Conservation (phyloP, 371 early-diverging fungal genomes). For the Cladochytrium tenue region DNA sequence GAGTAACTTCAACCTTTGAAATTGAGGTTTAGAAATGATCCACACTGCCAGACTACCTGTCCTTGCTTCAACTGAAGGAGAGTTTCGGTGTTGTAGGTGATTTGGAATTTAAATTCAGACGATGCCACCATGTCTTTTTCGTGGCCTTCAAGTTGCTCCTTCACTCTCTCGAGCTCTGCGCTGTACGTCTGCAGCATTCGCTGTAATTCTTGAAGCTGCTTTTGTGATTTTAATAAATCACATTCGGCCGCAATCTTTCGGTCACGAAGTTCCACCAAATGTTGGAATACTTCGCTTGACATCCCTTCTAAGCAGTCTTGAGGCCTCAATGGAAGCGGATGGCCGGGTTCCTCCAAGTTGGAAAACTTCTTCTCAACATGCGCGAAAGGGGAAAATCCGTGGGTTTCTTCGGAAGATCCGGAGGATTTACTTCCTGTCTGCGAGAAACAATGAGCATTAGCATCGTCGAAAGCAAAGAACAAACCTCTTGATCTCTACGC, state of each 20-base stretch:
- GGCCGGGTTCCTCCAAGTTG: too few relatives aligned
- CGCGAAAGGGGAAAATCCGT: too few relatives aligned
- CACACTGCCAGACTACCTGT: conserved; percentile 36
- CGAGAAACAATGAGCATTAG: too few relatives aligned
- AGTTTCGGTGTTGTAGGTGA: conserved; percentile 47
- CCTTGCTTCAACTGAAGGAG: conserved; percentile 59
- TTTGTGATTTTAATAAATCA: conserved; percentile 25
- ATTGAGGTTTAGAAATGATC: too few relatives aligned
- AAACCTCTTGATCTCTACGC: conserved; percentile 32
- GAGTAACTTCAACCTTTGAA: conserved; percentile 59
- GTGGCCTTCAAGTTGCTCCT: conserved; percentile 39
- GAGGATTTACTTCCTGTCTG: too few relatives aligned
- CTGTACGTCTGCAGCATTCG: conserved; percentile 34
- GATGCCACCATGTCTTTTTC: conserved; percentile 37
- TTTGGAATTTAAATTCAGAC: conserved; percentile 42
- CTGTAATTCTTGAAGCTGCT: conserved; percentile 38
- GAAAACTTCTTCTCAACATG: too few relatives aligned
- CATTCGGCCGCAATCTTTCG: conserved; percentile 43
- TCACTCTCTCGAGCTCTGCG: conserved; percentile 42
- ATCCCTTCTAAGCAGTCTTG: conserved; percentile 49
- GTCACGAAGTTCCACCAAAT: conserved; percentile 44
- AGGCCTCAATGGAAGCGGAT: too few relatives aligned
- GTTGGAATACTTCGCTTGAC: conserved; percentile 33
- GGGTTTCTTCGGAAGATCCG: too few relatives aligned
- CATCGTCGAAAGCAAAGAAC: too few relatives aligned